Evolutionary conservation across 306 rosid species (phyloP).

Genomic region (Alnus rubra): DNA sequence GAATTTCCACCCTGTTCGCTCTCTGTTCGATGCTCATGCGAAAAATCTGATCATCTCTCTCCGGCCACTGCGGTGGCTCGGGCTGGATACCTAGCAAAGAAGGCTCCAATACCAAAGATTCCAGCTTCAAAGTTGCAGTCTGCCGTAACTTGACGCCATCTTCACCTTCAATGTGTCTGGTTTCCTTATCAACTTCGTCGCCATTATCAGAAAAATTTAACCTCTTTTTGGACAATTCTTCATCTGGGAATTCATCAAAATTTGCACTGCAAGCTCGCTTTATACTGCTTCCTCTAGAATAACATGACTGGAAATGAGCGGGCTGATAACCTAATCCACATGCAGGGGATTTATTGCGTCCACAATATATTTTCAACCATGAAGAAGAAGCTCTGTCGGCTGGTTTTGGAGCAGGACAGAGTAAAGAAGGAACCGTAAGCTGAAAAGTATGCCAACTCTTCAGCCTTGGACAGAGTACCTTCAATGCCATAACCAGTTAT

Average conservation of each 20-base stretch:
- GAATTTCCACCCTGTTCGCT: constrained; percentile 50
- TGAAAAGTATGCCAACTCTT: constrained; percentile 32
- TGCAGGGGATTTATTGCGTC: constrained; percentile 22
- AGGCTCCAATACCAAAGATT: constrained; percentile 41
- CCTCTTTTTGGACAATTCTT: constrained; percentile 30
- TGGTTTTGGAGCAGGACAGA: constrained; percentile 26
- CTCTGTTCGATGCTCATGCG: constrained; percentile 43
- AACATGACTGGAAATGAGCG: constrained; percentile 15
- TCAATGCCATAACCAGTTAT: constrained; percentile 41
- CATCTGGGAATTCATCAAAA: constrained; percentile 39
- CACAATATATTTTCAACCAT: constrained; percentile 23
- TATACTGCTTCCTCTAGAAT: constrained; percentile 22
- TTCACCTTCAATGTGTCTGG: neutral
- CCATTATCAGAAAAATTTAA: neutral
- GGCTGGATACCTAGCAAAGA: constrained; percentile 53
- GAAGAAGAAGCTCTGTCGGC: constrained; percentile 25
- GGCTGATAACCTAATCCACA: constrained; percentile 20
- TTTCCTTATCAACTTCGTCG: constrained; percentile 21
- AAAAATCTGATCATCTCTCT: constrained; percentile 44
- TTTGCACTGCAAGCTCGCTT: constrained; percentile 30
- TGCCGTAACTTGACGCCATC: constrained; percentile 1
- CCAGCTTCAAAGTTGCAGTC: constrained; percentile 27
- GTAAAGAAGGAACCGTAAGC: constrained; percentile 27
- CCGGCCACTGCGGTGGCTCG: constrained; percentile 66
- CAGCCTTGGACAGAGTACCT: constrained; percentile 33